Percentiles rank a stretch among this genome's conserved stretches.
phyloP scores from a whole-genome alignment of 1,284 basidiomycete genomes.

The Vanrija sp. region DNA sequence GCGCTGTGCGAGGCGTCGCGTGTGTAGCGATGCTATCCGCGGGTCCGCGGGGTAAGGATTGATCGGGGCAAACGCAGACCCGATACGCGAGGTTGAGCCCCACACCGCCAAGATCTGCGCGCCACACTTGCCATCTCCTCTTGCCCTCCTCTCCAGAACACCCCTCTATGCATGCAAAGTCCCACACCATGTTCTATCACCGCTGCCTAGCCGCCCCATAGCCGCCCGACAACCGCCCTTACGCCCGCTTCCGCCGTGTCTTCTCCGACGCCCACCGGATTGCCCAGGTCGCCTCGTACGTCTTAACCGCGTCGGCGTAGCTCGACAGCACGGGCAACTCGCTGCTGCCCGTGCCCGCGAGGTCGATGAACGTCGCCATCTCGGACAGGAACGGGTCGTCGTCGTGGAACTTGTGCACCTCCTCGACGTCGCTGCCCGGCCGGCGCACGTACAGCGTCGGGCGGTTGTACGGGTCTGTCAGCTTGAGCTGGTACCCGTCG shows the following conservation, averaged over 20 bases:
- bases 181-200: no score
- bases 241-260: slow-evolving; percentile 1
- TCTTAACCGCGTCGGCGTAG: slow-evolving; percentile 66
- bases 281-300: slow-evolving; percentile 58
- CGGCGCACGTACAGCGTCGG: slow-evolving; percentile 74
- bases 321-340: slow-evolving; percentile 26
- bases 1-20: no score
- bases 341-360: slow-evolving; percentile 33
- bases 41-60: no score
- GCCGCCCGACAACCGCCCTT: no score
- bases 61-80: no score
- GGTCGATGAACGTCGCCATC: slow-evolving; percentile 72
- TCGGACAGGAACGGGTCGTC: slow-evolving; percentile 86
- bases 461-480: slow-evolving; percentile 66
- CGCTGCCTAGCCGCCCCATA: no score
- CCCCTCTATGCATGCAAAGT: no score
- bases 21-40: no score
- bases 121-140: no score
- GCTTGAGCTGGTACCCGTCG: slow-evolving; percentile 70
- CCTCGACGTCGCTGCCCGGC: slow-evolving; percentile 73
- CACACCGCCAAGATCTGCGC: no score
- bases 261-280: slow-evolving; percentile 19
- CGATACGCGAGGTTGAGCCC: no score
- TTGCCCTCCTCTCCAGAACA: no score
- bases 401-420: slow-evolving; percentile 63